Evolutionary conservation across 495 filamentous ascomycete genomes (phyloP).

Genomic region (Polyplosphaeria fusca): DNA sequence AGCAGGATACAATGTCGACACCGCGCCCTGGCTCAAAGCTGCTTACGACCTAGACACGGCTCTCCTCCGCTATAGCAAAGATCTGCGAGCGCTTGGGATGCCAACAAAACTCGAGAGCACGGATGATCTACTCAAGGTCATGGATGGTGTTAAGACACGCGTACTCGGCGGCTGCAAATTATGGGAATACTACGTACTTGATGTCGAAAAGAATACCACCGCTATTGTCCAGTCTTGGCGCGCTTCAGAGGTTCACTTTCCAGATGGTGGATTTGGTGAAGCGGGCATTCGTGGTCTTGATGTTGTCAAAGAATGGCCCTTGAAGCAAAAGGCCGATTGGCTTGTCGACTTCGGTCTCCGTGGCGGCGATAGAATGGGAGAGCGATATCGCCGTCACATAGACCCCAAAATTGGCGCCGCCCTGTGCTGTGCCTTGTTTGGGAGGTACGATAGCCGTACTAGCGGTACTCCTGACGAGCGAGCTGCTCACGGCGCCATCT

Average conservation of each 20-base stretch:
- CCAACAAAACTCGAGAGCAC: conserved; percentile 67
- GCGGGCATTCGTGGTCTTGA: conserved; percentile 52
- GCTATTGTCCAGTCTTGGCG: conserved; percentile 69
- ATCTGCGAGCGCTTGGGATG: conserved; percentile 64
- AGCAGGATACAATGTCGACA: conserved; percentile 89
- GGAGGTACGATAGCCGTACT: conserved; percentile 53
- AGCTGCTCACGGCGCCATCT: conserved; percentile 38
- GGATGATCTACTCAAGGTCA: conserved; percentile 76
- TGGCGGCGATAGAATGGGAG: conserved; percentile 68
- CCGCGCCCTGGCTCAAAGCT: conserved; percentile 87
- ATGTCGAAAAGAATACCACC: conserved; percentile 70
- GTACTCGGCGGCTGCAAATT: conserved; percentile 72
- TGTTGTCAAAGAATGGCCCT: conserved; percentile 52
- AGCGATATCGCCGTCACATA: conserved; percentile 67
- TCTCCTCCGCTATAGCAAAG: conserved; percentile 70
- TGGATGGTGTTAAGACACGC: conserved; percentile 77
- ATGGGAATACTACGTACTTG: conserved; percentile 90
- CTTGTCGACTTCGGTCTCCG: conserved; percentile 61
- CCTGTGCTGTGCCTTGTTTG: conserved; percentile 65
- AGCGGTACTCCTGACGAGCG: conserved; percentile 35
- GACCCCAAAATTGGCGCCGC: conserved; percentile 67
- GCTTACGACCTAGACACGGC: conserved; percentile 84
- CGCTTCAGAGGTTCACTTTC: conserved; percentile 50
- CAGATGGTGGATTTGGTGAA: conserved; percentile 45
- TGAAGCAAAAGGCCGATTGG: conserved; percentile 61